Evolutionary conservation across 2,329 filamentous ascomycete genomes (phyloP).

Genomic region (Colletotrichum sp.): DNA sequence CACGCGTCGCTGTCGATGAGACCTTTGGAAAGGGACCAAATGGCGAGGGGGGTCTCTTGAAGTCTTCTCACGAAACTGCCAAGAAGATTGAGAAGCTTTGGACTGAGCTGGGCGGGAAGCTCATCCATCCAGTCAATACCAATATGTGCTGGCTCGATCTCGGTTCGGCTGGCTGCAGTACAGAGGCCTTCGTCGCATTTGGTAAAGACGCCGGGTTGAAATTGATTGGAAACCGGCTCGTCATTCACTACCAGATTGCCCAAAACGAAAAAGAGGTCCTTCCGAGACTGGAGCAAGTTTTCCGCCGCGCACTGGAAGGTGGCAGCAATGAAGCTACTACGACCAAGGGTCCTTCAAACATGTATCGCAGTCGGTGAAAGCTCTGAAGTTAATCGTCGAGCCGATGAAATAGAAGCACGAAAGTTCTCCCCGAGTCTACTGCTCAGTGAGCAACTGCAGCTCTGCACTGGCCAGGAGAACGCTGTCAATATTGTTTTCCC

Average conservation of each 20-base stretch:
- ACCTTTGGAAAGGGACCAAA: constrained; percentile 43
- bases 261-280: constrained; percentile 65
- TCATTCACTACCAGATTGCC: constrained; percentile 66
- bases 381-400: background rate
- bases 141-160: constrained; percentile 92
- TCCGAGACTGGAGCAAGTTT: constrained; percentile 58
- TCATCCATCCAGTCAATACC: constrained; percentile 77
- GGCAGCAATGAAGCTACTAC: constrained; percentile 1
- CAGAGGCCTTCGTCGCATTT: constrained; percentile 41
- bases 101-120: constrained; percentile 71
- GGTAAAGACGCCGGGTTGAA: constrained; percentile 48
- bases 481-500: background rate
- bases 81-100: constrained; percentile 72
- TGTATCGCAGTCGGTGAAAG: constrained; percentile 18
- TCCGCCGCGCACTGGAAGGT: constrained; percentile 42
- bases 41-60: constrained; percentile 61
- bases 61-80: constrained; percentile 66
- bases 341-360: constrained; percentile 13
- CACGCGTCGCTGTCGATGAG: constrained; percentile 67
- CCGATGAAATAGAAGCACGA: background rate
- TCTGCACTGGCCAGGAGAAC: background rate
- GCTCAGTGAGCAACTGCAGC: background rate
- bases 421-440: background rate
- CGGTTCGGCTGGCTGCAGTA: constrained; percentile 56
- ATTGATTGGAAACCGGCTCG: constrained; percentile 45